These are phyloP conservation scores for Magnusiomyces paraingens DNA, from an alignment of 1,139 yeast species.

Conservation along the genomic window DNA sequence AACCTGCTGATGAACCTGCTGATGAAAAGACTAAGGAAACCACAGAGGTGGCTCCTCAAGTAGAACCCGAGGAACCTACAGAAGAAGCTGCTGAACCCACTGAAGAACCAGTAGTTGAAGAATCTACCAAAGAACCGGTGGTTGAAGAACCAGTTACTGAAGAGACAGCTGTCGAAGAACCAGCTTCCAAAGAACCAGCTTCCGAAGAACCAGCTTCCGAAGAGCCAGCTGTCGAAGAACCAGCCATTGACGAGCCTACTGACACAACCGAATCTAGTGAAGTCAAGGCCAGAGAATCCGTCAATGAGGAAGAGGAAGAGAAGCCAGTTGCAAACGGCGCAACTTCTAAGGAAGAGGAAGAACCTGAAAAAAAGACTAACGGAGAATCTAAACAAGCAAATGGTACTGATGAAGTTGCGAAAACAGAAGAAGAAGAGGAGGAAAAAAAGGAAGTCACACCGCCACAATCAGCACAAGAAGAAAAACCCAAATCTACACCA, in stretches of 20 bases:
- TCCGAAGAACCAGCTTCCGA: too few relatives aligned
- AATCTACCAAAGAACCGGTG: not conserved
- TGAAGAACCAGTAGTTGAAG: not conserved
- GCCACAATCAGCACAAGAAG: not conserved
- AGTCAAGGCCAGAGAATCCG: not conserved
- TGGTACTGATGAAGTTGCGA: not conserved
- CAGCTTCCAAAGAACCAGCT: too few relatives aligned
- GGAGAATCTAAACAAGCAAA: not conserved
- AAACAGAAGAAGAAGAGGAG: not conserved
- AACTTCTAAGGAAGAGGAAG: not conserved
- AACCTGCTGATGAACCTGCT: too few relatives aligned
- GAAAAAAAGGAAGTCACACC: not conserved
- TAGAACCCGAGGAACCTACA: too few relatives aligned
- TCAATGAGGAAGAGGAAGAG: not conserved
- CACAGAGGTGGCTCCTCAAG: too few relatives aligned
- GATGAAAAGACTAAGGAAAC: too few relatives aligned
- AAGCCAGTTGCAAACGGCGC: not conserved
- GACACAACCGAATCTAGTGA: not conserved
- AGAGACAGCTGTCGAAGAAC: too few relatives aligned
- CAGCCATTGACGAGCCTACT: not conserved
- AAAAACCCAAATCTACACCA: not conserved
- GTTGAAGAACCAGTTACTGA: not conserved
- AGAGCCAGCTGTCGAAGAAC: not conserved
- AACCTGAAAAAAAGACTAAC: not conserved
- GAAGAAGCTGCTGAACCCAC: constrained; percentile 1